Percentiles rank a stretch among this genome's conserved stretches.
phyloP scores from a whole-genome alignment of 306 rosid species.

The Cicer chorassanicum region DNA sequence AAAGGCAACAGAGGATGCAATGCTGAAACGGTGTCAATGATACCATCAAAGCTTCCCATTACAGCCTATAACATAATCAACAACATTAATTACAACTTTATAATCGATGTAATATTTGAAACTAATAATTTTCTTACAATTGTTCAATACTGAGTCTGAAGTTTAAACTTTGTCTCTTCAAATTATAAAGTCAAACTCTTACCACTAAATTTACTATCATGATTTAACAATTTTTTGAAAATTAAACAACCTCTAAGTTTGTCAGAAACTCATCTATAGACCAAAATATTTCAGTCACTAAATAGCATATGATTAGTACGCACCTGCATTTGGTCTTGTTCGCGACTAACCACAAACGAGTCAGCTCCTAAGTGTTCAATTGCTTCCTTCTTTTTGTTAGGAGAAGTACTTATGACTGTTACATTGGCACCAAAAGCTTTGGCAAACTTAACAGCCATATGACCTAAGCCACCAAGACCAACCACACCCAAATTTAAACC shows the following conservation, averaged over 20 bases:
- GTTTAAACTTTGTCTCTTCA: no score
- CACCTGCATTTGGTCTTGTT: conserved; percentile 54
- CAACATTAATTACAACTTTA: neutral
- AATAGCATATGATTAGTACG: neutral
- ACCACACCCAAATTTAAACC: conserved; percentile 60
- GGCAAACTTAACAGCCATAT: conserved; percentile 65
- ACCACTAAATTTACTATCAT: no score
- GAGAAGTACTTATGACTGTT: conserved; percentile 66
- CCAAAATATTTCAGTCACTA: neutral
- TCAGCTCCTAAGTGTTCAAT: conserved; percentile 55
- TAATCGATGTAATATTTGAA: neutral
- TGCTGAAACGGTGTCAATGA: conserved; percentile 62
- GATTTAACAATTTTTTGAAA: no score
- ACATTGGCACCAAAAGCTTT: conserved; percentile 64
- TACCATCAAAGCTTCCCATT: conserved; percentile 57
- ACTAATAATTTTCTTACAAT: no score
- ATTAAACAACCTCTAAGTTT: no score
- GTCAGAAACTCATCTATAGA: neutral
- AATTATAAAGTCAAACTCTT: no score
- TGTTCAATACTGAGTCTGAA: no score
- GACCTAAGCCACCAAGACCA: conserved; percentile 71
- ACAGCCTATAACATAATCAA: conserved; percentile 43
- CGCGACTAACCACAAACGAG: conserved; percentile 55
- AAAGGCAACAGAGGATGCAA: conserved; percentile 52
- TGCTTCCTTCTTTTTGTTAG: conserved; percentile 61